phyloP scores from a whole-genome alignment of 75 land plant species.

The Sequoia sempervirens region DNA sequence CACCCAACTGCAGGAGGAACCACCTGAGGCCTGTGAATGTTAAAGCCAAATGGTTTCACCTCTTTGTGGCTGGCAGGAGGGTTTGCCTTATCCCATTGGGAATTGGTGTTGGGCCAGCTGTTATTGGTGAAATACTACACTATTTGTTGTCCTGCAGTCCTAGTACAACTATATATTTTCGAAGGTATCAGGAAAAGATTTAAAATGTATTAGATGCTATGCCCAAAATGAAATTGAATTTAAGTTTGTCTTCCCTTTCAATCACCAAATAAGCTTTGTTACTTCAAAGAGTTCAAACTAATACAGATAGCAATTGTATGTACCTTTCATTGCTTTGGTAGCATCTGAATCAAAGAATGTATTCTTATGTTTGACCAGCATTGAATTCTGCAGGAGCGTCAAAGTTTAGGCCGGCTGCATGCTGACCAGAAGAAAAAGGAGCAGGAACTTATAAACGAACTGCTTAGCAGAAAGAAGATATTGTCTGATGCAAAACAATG shows the following conservation, averaged over 20 bases:
- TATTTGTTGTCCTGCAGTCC: neutral
- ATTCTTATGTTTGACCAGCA: neutral
- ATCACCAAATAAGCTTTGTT: neutral
- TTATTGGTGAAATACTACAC: neutral
- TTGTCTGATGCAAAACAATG: conserved; percentile 75
- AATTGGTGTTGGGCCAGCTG: neutral
- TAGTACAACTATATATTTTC: neutral
- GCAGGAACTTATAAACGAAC: conserved; percentile 63
- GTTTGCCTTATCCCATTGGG: neutral
- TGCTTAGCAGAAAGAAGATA: conserved; percentile 60
- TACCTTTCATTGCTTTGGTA: neutral
- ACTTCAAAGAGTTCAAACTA: neutral
- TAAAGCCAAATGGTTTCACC: neutral
- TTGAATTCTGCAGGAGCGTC: conserved; percentile 49
- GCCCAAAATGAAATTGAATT: neutral
- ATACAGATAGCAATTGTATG: neutral
- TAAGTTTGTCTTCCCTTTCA: neutral
- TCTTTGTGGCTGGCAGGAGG: neutral
- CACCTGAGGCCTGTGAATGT: neutral
- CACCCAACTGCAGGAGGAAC: neutral
- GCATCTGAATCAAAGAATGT: neutral
- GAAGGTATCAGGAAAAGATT: neutral
- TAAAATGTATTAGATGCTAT: neutral
- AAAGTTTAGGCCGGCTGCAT: conserved; percentile 23
- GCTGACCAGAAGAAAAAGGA: conserved; percentile 47